Evolutionary conservation across 495 filamentous ascomycete species (phyloP).

Genomic region (Penicillium steckii): DNA sequence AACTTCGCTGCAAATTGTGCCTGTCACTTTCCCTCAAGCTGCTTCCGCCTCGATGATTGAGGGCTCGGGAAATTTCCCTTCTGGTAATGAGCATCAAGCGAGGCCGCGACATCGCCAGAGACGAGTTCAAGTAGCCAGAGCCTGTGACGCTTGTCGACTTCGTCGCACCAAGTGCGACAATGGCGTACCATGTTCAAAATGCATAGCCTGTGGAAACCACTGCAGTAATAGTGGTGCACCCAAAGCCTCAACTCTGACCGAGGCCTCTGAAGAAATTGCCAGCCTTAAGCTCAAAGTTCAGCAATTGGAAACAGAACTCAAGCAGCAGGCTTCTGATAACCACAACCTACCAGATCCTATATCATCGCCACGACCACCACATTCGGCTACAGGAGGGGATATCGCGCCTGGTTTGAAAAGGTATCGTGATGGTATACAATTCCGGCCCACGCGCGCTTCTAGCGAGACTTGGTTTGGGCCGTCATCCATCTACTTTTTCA

Average conservation of each 20-base stretch:
- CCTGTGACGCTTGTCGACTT: constrained; percentile 47
- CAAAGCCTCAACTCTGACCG: constrained; percentile 7
- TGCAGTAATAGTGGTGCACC: constrained; percentile 36
- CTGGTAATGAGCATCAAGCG: neutral
- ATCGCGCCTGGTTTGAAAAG: constrained; percentile 8
- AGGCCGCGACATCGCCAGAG: constrained; percentile 15
- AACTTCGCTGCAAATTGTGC: no score
- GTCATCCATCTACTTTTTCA: constrained; percentile 40
- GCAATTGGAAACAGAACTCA: constrained; percentile 37
- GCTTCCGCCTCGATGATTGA: neutral
- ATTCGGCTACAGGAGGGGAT: neutral
- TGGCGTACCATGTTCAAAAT: constrained; percentile 43
- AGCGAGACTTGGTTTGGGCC: constrained; percentile 37
- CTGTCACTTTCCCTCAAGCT: no score
- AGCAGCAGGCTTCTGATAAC: constrained; percentile 3
- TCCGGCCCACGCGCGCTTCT: constrained; percentile 24
- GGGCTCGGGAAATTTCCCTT: neutral
- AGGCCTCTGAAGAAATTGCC: constrained; percentile 5
- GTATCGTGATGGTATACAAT: constrained; percentile 23
- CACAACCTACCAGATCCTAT: constrained; percentile 2
- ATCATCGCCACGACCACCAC: constrained; percentile 1
- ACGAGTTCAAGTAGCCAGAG: constrained; percentile 40
- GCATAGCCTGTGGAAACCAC: constrained; percentile 28
- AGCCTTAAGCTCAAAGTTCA: constrained; percentile 30
- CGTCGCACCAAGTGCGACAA: constrained; percentile 48